phyloP scores from a whole-genome alignment of 2,329 filamentous ascomycete species.

The Colletotrichum camelliae region DNA sequence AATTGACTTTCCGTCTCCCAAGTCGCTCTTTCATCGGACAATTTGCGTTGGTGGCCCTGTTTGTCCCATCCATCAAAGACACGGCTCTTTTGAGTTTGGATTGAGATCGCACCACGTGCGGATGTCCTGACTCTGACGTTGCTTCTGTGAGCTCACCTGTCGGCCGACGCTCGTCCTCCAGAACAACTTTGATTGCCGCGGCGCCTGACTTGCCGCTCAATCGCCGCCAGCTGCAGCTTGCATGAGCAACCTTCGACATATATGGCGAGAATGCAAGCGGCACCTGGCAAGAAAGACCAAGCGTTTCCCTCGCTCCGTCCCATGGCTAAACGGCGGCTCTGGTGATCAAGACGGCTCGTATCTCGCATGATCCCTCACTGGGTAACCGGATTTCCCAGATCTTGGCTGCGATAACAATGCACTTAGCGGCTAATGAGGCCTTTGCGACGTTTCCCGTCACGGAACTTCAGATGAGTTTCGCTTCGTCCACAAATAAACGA shows the following conservation, averaged over 20 bases:
- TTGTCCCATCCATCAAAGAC: background rate
- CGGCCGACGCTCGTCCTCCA: background rate
- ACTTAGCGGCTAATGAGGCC: background rate
- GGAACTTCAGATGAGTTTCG: constrained; percentile 19
- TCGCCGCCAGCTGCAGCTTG: background rate
- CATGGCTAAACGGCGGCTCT: background rate
- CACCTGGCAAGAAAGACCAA: background rate
- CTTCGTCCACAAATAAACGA: constrained; percentile 1
- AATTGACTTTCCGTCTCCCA: constrained; percentile 2
- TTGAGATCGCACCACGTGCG: background rate
- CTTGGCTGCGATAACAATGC: background rate
- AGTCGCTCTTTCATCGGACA: constrained; percentile 3
- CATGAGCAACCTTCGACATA: background rate
- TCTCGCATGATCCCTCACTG: background rate
- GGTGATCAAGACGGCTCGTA: background rate
- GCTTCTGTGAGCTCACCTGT: background rate
- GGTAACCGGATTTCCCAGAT: background rate
- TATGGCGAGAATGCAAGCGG: background rate
- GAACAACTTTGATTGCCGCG: background rate
- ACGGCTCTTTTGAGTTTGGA: background rate
- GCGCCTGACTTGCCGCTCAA: background rate
- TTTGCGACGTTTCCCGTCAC: constrained; percentile 17
- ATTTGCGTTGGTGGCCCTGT: constrained; percentile 1
- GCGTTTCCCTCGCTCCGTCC: background rate
- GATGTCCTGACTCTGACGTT: background rate